A percentile compares a stretch with the other conserved stretches of the same genome.
Evolutionary conservation across 1,284 basidiomycete genomes (phyloP).

Genomic region (Ustilago nuda): DNA sequence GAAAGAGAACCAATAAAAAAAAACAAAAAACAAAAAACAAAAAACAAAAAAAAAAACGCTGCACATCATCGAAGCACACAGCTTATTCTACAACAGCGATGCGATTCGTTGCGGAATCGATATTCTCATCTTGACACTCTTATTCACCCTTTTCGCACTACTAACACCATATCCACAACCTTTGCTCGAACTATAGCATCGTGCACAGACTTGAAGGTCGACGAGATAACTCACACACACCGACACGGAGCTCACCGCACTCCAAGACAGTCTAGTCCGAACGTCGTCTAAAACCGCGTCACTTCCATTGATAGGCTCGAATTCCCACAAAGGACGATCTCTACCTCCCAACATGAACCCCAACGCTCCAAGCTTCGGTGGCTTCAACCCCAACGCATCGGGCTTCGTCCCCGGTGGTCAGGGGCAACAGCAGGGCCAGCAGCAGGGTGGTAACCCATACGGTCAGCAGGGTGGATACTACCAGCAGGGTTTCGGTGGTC

Average conservation of each 20-base stretch:
- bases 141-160: conserved; percentile 2
- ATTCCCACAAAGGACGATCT: not conserved
- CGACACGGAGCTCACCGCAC: not conserved
- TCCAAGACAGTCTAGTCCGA: not conserved
- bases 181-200: conserved; percentile 9
- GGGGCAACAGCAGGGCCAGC: conserved; percentile 52
- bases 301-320: not conserved
- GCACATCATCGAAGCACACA: conserved; percentile 20
- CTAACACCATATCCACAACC: conserved; percentile 2
- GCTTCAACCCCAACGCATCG: conserved; percentile 65
- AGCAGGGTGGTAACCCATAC: conserved; percentile 38
- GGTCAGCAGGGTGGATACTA: conserved; percentile 51
- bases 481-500: conserved; percentile 44
- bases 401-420: conserved; percentile 63
- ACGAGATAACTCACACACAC: not conserved
- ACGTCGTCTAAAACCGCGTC: not conserved
- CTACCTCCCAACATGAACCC: conserved; percentile 60
- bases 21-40: no score
- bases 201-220: not conserved
- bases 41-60: not conserved
- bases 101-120: not conserved
- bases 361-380: conserved; percentile 66
- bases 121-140: not conserved
- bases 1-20: not conserved
- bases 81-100: not conserved